Percentiles rank a stretch among this genome's conserved stretches.
Conservation (phyloP, 2,329 filamentous ascomycete species). For the Xylariaceae sp. region DNA sequence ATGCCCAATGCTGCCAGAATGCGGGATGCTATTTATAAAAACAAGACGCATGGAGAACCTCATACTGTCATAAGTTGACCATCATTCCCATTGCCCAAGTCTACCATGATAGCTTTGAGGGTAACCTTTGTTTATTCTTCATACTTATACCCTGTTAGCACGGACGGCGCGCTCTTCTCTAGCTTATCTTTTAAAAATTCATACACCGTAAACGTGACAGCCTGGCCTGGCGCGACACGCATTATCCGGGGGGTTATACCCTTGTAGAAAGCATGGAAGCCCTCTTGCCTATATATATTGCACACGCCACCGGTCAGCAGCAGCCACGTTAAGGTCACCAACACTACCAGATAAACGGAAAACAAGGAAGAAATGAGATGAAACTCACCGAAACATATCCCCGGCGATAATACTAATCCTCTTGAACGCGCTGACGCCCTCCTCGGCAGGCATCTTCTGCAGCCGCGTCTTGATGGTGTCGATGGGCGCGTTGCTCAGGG, state of each 20-base stretch:
- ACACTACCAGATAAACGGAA: too few relatives aligned
- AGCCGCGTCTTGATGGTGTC: conserved; percentile 98
- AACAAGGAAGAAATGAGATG: background rate
- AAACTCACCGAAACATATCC: conserved; percentile 79
- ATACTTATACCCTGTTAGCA: conserved; percentile 66
- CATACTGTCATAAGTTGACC: background rate
- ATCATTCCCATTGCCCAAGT: background rate
- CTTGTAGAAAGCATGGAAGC: conserved; percentile 96
- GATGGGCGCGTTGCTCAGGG: conserved; percentile 94
- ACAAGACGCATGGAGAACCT: conserved; percentile 12
- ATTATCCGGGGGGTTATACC: conserved; percentile 97
- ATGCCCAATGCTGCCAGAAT: conserved; percentile 22
- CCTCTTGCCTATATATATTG: conserved; percentile 80
- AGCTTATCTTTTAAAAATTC: conserved; percentile 76
- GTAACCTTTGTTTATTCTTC: conserved; percentile 61
- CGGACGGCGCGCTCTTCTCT: conserved; percentile 66
- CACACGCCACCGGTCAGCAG: background rate
- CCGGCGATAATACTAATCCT: conserved; percentile 79
- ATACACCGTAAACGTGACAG: conserved; percentile 77
- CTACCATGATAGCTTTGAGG: background rate
- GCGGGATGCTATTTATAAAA: conserved; percentile 18
- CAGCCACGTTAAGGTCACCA: too few relatives aligned
- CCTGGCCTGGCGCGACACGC: conserved; percentile 95
- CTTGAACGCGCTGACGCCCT: conserved; percentile 79
- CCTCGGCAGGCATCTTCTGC: conserved; percentile 84